Base-by-base conservation (phyloP, 2,329 filamentous ascomycete species). In the Fusarium sp. region DNA sequence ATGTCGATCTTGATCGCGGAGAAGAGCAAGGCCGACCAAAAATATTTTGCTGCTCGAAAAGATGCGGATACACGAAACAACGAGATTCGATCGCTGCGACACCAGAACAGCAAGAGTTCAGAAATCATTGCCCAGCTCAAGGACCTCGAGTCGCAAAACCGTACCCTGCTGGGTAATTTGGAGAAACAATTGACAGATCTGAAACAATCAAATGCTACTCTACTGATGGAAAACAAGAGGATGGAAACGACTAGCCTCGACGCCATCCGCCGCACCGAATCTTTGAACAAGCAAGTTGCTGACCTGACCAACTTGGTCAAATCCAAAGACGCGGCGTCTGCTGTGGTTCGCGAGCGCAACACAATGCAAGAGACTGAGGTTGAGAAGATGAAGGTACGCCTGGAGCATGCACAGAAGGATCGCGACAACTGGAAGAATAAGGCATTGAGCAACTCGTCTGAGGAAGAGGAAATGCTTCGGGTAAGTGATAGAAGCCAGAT, bases 11-110 rank as follows among this genome's bases (percentile, higher is more conserved):
- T 96, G 20, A 88, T 88, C 39, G 92, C 93, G 1, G 94, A 99
- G 79, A 99, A 99, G 82, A 90, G 91, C 68, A 98, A 97, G 79
- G 95, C 95, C 2, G 96, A 99, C 75, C 95, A 98, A 76, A 98
- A 98, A 79, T 99, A 97, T 77, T 98, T 98, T 78, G 93, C 92
- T 2, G 93, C 94, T 11, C 94, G 97, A 84, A 97, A 97, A 77
- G 91, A 94, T 71, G 96, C 95, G 75, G 95, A 98, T 74, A 90
- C 91, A 42, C 87, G 93, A 49, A 91, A 94, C 58, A 85, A 87
- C 59, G 95, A 98, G 79, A 90, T 96, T 45, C 87, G 92, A 70
- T 87, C 90, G 5, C 82, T 97, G 58, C 89, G 93, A 63, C 85
- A 89, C 64, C 94, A 98, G 77, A 96, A 95, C 75, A 85, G 88